These are phyloP conservation scores for Yamadazyma insecticola DNA, from an alignment of 805 yeast genomes.

Conservation along the genomic window DNA sequence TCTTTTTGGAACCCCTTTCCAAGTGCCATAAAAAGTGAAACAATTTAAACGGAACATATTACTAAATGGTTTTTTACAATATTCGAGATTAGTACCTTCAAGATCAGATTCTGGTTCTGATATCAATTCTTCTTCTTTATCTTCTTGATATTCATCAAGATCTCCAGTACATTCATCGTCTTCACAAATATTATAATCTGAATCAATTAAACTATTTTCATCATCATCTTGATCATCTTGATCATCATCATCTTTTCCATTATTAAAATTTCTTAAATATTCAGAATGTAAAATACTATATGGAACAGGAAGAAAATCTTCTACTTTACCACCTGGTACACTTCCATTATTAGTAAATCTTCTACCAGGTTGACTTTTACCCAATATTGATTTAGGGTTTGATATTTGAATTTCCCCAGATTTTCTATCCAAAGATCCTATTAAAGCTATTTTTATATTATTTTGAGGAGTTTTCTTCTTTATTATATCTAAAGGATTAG, in stretches of 20 bases:
- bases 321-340: background rate
- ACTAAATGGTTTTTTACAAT: too few species aligned
- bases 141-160: too few species aligned
- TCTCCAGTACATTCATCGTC: too few species aligned
- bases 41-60: too few species aligned
- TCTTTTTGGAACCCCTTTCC: too few species aligned
- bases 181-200: too few species aligned
- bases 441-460: constrained; percentile 9
- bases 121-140: too few species aligned
- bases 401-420: constrained; percentile 30
- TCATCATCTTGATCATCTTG: background rate
- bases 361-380: background rate
- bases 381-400: constrained; percentile 16
- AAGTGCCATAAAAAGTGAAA: too few species aligned
- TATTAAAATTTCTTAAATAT: background rate
- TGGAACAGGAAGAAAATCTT: background rate
- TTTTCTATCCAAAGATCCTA: constrained; percentile 35
- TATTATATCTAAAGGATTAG: background rate
- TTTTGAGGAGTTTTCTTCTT: background rate
- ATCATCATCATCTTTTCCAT: background rate
- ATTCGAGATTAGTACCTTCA: too few species aligned
- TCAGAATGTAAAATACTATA: too few species aligned
- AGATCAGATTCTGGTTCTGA: too few species aligned
- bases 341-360: background rate
- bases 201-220: background rate